Base-by-base conservation (phyloP, 208 protist genomes). In the Trypanosomatidae sp. region DNA sequence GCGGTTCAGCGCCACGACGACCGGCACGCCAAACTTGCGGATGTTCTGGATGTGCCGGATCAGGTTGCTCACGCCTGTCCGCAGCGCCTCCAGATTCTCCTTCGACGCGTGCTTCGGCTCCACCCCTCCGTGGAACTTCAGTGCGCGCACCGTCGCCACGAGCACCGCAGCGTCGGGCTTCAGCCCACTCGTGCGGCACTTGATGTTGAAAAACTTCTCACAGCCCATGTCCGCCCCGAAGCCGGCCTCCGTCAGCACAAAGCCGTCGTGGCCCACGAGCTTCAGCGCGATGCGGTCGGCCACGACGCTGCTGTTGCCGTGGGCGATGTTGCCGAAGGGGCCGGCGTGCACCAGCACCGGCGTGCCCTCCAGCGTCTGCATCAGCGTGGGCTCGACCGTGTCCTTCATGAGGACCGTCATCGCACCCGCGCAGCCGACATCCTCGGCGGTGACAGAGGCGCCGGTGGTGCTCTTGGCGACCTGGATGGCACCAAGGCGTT, bases 191-290 rank as follows among this genome's bases (percentile, higher is more conserved):
- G 83, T 79, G 69, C 98, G 91, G 87, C 98, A 99, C 89, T 99
- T 99, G 73, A 99, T 99, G 81, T 99, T 93, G 73, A 99, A 98
- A 82, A 99, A 99, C 86, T 99, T 99, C 84, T 99, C 98, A 66
- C 92, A 88, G 33, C 98, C 98, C 87, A 99, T 99, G 80, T 99
- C 95, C 30, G 91, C 91, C 33, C 92, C 96, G 76, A 97, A 98
- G 62, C 98, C 98, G 62, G 97, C 98, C 86, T 99, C 97, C 4
- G 98, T 99, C 9, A 99, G 82, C 62, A 99, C 98, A 70, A 98
- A 99, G n/a, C n/a, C n/a, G n/a, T n/a, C n/a, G n/a, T n/a, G n/a
- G n/a, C n/a, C n/a, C n/a, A n/a, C n/a, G n/a, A n/a, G n/a, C n/a
- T n/a, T n/a, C n/a, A n/a, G n/a, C n/a, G 95, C 98, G 76, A 98